Conservation (phyloP, 257 asterid species). For the Scutellaria barbata region DNA sequence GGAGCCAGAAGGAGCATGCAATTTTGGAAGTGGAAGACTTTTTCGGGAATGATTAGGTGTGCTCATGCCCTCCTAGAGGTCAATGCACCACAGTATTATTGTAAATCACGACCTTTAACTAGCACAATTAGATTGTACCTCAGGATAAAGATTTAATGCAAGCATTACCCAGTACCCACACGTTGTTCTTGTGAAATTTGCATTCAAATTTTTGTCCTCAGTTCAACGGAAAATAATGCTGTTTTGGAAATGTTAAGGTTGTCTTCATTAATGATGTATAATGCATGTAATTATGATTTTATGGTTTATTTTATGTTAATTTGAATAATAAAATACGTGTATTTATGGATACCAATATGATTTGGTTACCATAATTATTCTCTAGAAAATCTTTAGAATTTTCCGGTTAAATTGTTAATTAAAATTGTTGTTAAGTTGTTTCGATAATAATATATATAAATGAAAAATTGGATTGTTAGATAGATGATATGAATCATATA, state of each 20-base stretch:
- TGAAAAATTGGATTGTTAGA: too few species aligned
- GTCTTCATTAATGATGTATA: conserved; percentile 39
- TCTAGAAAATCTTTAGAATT: too few species aligned
- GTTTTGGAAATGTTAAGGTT: conserved; percentile 47
- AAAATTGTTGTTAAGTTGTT: too few species aligned
- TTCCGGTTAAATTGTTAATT: too few species aligned
- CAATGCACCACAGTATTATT: conserved; percentile 26
- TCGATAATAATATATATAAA: too few species aligned
- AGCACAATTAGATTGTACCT: conserved; percentile 19
- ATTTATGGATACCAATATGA: neutral
- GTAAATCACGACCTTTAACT: conserved; percentile 26
- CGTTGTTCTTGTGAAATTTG: conserved; percentile 5
- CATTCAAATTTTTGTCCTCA: conserved; percentile 15
- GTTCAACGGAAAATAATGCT: conserved; percentile 28
- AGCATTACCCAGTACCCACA: conserved; percentile 18
- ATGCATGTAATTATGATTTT: neutral
- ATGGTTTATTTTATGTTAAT: neutral
- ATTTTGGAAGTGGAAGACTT: conserved; percentile 43
- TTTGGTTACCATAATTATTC: too few species aligned
- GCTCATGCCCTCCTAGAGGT: conserved; percentile 23
- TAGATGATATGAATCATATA: too few species aligned
- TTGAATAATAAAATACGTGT: neutral
- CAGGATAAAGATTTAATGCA: conserved; percentile 8
- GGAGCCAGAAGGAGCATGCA: conserved; percentile 45
- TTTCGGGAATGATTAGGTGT: conserved; percentile 37